phyloP scores from a whole-genome alignment of 495 filamentous ascomycete species.

The Penicillium ochrochloron region DNA sequence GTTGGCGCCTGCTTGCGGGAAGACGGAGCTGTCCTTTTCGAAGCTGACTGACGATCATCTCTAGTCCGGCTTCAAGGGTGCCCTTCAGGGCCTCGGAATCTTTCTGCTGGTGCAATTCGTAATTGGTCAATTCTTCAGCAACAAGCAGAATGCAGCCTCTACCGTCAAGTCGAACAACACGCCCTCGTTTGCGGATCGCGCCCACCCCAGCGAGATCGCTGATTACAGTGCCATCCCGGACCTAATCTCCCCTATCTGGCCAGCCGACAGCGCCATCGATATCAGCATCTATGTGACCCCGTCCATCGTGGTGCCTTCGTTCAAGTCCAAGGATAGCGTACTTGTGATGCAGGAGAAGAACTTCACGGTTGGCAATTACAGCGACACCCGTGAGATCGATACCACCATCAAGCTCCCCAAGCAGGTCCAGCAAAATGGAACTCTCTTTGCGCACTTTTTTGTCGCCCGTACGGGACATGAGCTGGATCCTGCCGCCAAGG shows the following conservation, averaged over 20 bases:
- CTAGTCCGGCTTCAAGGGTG: constrained; percentile 59
- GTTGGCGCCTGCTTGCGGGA: neutral
- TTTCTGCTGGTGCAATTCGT: constrained; percentile 70
- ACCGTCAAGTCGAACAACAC: constrained; percentile 55
- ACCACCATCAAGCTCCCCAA: constrained; percentile 78
- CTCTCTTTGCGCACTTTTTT: constrained; percentile 92
- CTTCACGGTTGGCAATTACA: constrained; percentile 80
- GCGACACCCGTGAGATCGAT: constrained; percentile 76
- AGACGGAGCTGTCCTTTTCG: neutral
- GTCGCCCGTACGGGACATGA: constrained; percentile 73
- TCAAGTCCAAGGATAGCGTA: constrained; percentile 58
- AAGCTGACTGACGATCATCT: constrained; percentile 33
- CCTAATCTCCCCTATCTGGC: constrained; percentile 85
- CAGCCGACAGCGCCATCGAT: constrained; percentile 74
- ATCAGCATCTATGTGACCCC: constrained; percentile 83
- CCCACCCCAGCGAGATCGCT: constrained; percentile 60
- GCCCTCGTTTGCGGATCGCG: constrained; percentile 69
- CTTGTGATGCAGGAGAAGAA: constrained; percentile 79
- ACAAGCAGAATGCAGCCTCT: constrained; percentile 50
- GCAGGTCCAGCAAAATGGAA: constrained; percentile 87
- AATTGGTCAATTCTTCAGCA: constrained; percentile 61
- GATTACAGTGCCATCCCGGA: constrained; percentile 76
- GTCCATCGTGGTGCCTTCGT: constrained; percentile 67
- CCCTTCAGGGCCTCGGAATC: constrained; percentile 68
- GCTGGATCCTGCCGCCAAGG: constrained; percentile 72